Base-by-base conservation (phyloP, 202 grass and related monocot species). In the Dendrocalamus latiflorus region DNA sequence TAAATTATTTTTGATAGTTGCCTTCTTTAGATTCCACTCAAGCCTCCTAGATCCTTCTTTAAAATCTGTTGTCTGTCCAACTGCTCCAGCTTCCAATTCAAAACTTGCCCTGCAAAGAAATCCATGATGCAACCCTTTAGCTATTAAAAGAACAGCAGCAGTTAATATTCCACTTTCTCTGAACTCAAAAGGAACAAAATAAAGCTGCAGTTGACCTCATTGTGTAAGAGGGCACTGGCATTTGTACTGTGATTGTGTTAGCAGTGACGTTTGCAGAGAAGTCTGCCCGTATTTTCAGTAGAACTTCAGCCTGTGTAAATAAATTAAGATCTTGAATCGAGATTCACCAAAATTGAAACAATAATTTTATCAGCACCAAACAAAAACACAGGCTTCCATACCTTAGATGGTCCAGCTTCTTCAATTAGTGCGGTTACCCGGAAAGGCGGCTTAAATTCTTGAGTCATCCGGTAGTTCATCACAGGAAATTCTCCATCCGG, bases 1-100 rank as follows among this genome's bases (percentile, higher is more conserved):
- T 9, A 44, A 65, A 66, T 61, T 54, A 9, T 81, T 62, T 20
- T 61, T 75, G 38, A 41, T 49, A 68, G 79, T 88, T 95, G 80
- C 95, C 95, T 98, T 98, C 73, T 98, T 98, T 76, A 98, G 79
- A 84, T 83, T 91, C 95, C 95, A 98, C 81, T 98, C 95, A 85
- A 98, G 85, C n/a, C n/a, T n/a, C n/a, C n/a, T n/a, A n/a, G n/a
- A n/a, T n/a, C n/a, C n/a, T n/a, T n/a, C n/a, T n/a, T 70, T 98
- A 88, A 95, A 98, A 89, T 98, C 91, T 1, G 91, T 86, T 43
- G 86, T 91, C 82, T 98, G 95, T 50, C 95, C 95, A 68, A 89
- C 42, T 76, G 91, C 92, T 65, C 95, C 93, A 85, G 95, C 88
- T 91, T 98, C 93, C 75, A 98, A 71, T 80, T 98, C 95, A 85